Base-by-base conservation (phyloP, 2,329 filamentous ascomycete species). In the Tolypocladium paradoxum region DNA sequence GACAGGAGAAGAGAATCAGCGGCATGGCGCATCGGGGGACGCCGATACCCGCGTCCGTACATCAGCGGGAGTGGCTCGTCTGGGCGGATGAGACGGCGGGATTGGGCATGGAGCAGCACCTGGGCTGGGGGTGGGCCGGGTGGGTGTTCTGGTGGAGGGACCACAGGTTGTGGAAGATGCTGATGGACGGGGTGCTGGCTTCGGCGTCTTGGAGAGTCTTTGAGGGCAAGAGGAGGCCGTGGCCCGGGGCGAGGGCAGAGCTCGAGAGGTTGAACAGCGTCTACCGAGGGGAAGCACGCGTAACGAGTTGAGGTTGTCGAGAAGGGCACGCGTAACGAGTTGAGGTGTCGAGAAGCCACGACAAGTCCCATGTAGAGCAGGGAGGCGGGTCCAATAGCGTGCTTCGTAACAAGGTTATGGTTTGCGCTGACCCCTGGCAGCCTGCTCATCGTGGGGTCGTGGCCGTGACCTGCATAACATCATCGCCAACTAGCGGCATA, bases 81-180 rank as follows among this genome's bases (percentile, higher is more conserved):
- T 63, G 61, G 61, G 61, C 61, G 6, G 61, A 62, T 40, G 59
- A 62, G 38, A 64, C 68, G 22, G 72, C 72, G 1, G 72, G 73
- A 0, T 72, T 69, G 22, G 68, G 72, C 5, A 64, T 72, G 48
- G 59, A 61, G 12, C 66, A 72, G 49, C 62, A 69, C 31, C 57
- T 75, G 37, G 70, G 70, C 7, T 73, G 68, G 43, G 43, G 43
- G 27, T 20, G 43, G 27, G 4, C 43, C 9, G 43, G 43, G 18
- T 46, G 43, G 43, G 8, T 3, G 24, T 46, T 46, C 18, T 29
- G 43, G 43, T 46, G 43, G 43, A 46, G 27, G 18, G 24, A 46
- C 4, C 18, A 11, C 9, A 7, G 29, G 27, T 18, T 46, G 6
- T 46, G 27, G 24, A 45, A 45, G 40, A 45, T 45, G 40, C 40